These are phyloP conservation scores for Exophiala xenobiotica DNA, from an alignment of 2,329 filamentous ascomycete genomes.

Conservation along the genomic window DNA sequence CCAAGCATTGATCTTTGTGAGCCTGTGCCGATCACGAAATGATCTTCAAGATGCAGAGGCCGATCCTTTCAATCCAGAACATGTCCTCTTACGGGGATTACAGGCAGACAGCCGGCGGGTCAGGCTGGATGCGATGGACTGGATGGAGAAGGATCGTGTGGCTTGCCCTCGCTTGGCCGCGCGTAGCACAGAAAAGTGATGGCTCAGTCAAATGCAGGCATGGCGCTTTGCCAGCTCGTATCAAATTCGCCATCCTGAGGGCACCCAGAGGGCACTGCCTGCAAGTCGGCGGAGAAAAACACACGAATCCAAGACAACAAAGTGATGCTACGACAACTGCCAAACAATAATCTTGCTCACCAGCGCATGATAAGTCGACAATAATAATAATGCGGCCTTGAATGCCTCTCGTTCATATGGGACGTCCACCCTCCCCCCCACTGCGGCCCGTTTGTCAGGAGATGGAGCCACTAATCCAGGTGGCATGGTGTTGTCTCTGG, in stretches of 20 bases:
- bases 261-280: not conserved
- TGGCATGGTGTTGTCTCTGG: not conserved
- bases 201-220: too few relatives aligned
- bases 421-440: not conserved
- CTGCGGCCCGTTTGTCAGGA: not conserved
- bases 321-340: conserved; percentile 1
- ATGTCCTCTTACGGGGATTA: conserved; percentile 13
- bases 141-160: conserved; percentile 13
- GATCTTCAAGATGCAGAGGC: conserved; percentile 11
- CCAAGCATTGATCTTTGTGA: not conserved
- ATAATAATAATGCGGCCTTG: too few relatives aligned
- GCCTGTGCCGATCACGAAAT: conserved; percentile 14
- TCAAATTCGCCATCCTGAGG: not conserved
- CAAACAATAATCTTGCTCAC: not conserved
- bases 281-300: conserved; percentile 1
- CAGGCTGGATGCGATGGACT: conserved; percentile 13
- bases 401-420: not conserved
- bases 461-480: not conserved
- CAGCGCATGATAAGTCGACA: not conserved
- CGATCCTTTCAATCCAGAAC: conserved; percentile 21
- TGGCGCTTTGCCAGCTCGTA: too few relatives aligned
- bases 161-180: conserved; percentile 13
- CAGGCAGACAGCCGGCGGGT: conserved; percentile 1
- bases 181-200: conserved; percentile 1
- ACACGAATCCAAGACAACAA: not conserved